Evolutionary conservation across 1,284 basidiomycete genomes (phyloP), one percentile per base, ranked within the genome.

Genomic region (Ustilago hordei): DNA sequence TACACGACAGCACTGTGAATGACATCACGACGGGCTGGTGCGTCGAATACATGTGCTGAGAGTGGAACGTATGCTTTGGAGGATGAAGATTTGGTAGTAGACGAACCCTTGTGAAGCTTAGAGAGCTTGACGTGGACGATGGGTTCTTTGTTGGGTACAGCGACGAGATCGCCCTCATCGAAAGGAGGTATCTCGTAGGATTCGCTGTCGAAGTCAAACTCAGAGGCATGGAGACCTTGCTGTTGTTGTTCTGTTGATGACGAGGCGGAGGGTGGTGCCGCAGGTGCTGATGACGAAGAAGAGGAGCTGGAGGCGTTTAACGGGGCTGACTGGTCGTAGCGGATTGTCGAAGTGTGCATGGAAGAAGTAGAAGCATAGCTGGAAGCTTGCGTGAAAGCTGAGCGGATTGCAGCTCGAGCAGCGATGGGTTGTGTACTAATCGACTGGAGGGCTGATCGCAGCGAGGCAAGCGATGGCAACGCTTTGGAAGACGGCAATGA

Each of bases 1-100:
- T 97, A 94, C 9, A 93, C 91, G 45, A 95, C 92, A 82, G 95
- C 96, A 63, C 94, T 90, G 87, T 99, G 96, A 11, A 99, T 91
- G 70, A 99, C 93, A 85, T 98, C 95, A 23, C 91, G 90, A 58
- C 96, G 92, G 50, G 96, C 91, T 75, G 93, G 91, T n/a, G 74
- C 70, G 78, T 90, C 89, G 87, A 99, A 99, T 32, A 99, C 91
- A 35, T 90, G 89, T 7, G 93, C 90, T 75, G 95, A 91, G 39
- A 96, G 91, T 55, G 91, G 89, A 36, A 93, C 92, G 31, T 75
- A 79, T 43, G 54, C 28, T 38, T 67, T 52, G 17, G 50, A 34
- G 13, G 53, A 19, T 8, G 53, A 39, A 11, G 58, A 47, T 3
- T 41, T n/a, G 17, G 55, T 1, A 7, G 59, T 3, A 8, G 62